A percentile compares a stretch with the other conserved stretches of the same genome.
These are phyloP conservation scores for Boletus tomentosulus DNA, from an alignment of 768 basidiomycete genomes.

Conservation along the genomic window DNA sequence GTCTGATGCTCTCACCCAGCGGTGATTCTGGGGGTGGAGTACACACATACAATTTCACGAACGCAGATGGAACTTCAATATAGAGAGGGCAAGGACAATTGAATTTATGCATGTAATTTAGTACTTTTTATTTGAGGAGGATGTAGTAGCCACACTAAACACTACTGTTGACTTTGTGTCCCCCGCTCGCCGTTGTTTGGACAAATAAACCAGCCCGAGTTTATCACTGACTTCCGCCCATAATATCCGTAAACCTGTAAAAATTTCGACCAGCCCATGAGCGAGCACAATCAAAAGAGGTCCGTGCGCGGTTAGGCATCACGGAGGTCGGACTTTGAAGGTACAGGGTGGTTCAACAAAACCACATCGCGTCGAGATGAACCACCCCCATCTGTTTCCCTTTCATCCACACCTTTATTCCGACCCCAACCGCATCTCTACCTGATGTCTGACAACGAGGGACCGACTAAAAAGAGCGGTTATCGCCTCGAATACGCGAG, in stretches of 20 bases:
- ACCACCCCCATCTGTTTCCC: constrained; percentile 31
- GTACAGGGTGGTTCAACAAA: constrained; percentile 36
- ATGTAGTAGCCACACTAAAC: neutral
- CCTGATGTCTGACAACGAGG: constrained; percentile 35
- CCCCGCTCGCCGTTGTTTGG: constrained; percentile 21
- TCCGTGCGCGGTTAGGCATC: constrained; percentile 34
- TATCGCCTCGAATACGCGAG: constrained; percentile 78
- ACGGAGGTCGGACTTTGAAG: constrained; percentile 36
- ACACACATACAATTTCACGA: constrained; percentile 39
- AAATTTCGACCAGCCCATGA: constrained; percentile 19
- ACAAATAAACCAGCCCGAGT: constrained; percentile 26
- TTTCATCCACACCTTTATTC: constrained; percentile 25
- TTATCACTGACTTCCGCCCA: constrained; percentile 10
- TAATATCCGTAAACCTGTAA: constrained; percentile 9
- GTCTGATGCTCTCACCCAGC: constrained; percentile 32
- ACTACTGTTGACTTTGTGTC: neutral
- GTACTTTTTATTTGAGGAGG: neutral
- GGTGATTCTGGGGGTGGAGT: constrained; percentile 49
- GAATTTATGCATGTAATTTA: constrained; percentile 8
- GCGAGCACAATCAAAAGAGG: constrained; percentile 27
- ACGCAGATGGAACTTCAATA: constrained; percentile 18
- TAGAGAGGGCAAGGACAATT: neutral
- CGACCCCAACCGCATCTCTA: constrained; percentile 15
- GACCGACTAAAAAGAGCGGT: constrained; percentile 37
- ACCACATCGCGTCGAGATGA: constrained; percentile 37